A percentile compares a stretch with the other conserved stretches of the same genome.
phyloP scores from a whole-genome alignment of 371 early-diverging fungal species.

The Sporodiniella umbellata region DNA sequence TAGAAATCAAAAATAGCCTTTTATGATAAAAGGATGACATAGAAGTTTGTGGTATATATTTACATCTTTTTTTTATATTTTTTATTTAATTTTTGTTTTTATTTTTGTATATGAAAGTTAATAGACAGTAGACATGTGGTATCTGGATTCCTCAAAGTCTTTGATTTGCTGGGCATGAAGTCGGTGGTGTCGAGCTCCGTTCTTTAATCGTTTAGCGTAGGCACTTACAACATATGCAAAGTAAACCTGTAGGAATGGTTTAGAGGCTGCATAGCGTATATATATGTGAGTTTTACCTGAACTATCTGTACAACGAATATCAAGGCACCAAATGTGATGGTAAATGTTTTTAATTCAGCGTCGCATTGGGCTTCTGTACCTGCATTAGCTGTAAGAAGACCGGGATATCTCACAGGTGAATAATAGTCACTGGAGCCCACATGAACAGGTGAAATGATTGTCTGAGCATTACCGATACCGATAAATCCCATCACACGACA shows the following conservation, averaged over 20 bases:
- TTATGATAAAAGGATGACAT: too few relatives aligned
- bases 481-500: constrained; percentile 42
- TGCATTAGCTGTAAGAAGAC: constrained; percentile 35
- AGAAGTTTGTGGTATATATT: too few relatives aligned
- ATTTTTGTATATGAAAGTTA: constrained; percentile 11
- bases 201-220: constrained; percentile 42
- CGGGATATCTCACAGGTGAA: constrained; percentile 42
- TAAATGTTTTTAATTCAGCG: constrained; percentile 21
- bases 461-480: constrained; percentile 35
- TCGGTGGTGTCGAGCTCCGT: constrained; percentile 49
- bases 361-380: constrained; percentile 29
- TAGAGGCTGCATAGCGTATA: not conserved
- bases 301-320: constrained; percentile 32
- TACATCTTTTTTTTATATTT: too few relatives aligned
- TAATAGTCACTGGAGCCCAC: constrained; percentile 34
- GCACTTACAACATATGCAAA: constrained; percentile 47
- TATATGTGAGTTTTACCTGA: constrained; percentile 26
- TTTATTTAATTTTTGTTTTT: too few relatives aligned
- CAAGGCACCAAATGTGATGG: constrained; percentile 36
- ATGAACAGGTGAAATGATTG: constrained; percentile 20
- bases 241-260: constrained; percentile 24
- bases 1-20: too few relatives aligned
- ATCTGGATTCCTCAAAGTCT: constrained; percentile 51
- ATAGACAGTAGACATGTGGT: constrained; percentile 55
- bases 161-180: constrained; percentile 53